A percentile compares a stretch with the other conserved stretches of the same genome.
These are phyloP conservation scores for Claviceps fusiformis DNA, from an alignment of 2,329 filamentous ascomycete genomes.

Conservation along the genomic window DNA sequence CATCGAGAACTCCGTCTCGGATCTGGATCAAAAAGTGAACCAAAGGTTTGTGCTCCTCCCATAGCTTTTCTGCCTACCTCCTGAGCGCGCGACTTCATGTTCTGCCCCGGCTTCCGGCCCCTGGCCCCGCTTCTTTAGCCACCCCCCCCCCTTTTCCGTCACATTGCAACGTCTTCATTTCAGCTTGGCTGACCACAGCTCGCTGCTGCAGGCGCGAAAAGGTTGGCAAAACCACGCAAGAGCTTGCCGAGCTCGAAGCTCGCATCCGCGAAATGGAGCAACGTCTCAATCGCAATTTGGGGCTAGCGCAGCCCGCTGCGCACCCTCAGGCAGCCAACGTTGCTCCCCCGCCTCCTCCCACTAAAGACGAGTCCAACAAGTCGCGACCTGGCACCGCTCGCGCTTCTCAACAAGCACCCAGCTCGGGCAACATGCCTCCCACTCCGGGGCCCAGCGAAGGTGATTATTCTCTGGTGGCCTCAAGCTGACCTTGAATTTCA, in stretches of 20 bases:
- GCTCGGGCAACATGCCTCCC: constrained; percentile 43
- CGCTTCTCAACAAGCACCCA: constrained; percentile 36
- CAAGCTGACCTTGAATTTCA: constrained; percentile 12
- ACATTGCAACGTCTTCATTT: not conserved
- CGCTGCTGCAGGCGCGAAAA: constrained; percentile 22
- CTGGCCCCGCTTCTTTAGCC: not conserved
- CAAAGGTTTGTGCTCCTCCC: constrained; percentile 52
- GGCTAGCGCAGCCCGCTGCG: constrained; percentile 7
- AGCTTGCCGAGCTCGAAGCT: constrained; percentile 76
- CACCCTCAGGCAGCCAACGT: constrained; percentile 6
- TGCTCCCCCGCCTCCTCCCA: constrained; percentile 7
- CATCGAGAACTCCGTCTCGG: constrained; percentile 63
- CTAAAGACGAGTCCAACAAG: constrained; percentile 22
- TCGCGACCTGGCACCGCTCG: constrained; percentile 42
- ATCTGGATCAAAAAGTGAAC: constrained; percentile 61
- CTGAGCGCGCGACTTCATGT: not conserved
- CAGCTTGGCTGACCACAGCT: not conserved
- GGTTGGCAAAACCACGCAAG: constrained; percentile 58
- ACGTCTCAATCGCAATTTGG: constrained; percentile 40
- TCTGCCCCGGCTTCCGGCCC: no score
- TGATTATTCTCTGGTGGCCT: constrained; percentile 33
- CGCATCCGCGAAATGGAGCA: constrained; percentile 76
- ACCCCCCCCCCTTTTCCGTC: not conserved
- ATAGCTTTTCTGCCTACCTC: not conserved
- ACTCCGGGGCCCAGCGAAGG: constrained; percentile 50